phyloP scores from a whole-genome alignment of 164 flowering plant species.

The Vitis amurensis region DNA sequence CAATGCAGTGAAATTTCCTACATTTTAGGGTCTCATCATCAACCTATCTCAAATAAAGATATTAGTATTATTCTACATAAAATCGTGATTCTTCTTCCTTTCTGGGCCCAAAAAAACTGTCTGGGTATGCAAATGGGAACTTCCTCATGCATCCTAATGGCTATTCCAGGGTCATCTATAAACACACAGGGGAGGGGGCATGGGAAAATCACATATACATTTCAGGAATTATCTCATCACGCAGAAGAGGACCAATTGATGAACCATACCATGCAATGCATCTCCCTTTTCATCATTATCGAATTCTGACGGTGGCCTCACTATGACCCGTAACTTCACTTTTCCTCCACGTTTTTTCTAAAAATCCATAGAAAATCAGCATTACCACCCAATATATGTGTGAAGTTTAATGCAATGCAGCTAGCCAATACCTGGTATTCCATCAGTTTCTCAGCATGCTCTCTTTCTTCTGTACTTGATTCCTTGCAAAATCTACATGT shows the following conservation, averaged over 20 bases:
- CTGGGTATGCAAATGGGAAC: too few relatives aligned
- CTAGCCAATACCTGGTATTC: conserved; percentile 75
- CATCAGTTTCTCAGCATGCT: conserved; percentile 91
- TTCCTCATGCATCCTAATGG: too few relatives aligned
- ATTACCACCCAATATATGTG: too few relatives aligned
- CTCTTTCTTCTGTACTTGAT: conserved; percentile 83
- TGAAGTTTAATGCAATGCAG: neutral
- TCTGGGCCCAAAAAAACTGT: too few relatives aligned
- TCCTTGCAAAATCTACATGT: conserved; percentile 83
- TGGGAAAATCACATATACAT: too few relatives aligned
- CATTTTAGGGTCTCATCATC: too few relatives aligned
- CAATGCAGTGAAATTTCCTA: too few relatives aligned
- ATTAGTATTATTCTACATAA: too few relatives aligned
- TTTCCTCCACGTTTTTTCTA: conserved; percentile 90
- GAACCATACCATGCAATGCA: conserved; percentile 71
- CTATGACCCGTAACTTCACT: conserved; percentile 70
- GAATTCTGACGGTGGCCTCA: conserved; percentile 74
- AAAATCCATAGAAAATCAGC: neutral
- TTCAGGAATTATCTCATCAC: neutral
- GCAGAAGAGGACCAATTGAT: neutral
- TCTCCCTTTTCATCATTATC: conserved; percentile 87
- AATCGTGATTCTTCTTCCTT: too few relatives aligned
- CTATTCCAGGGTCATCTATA: too few relatives aligned
- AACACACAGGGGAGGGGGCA: too few relatives aligned
- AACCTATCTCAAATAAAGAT: too few relatives aligned